These are phyloP conservation scores for Lactarius evosmus DNA, from an alignment of 768 basidiomycete genomes.

Conservation along the genomic window DNA sequence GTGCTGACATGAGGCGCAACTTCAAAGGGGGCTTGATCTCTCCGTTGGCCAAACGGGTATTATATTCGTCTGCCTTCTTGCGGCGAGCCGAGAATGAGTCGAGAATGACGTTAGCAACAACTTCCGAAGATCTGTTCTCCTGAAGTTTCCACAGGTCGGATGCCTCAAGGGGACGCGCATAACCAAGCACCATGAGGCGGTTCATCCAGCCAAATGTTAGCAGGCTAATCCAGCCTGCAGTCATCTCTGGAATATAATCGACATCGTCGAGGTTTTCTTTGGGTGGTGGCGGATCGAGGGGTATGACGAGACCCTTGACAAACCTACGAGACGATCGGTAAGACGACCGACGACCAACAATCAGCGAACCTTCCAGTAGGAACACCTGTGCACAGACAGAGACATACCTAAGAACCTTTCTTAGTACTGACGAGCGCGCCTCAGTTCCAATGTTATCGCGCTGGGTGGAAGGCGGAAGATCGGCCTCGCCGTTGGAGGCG, in stretches of 20 bases:
- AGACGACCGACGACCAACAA: not conserved
- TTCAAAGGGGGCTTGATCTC: conserved; percentile 53
- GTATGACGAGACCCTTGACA: conserved; percentile 23
- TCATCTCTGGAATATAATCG: conserved; percentile 58
- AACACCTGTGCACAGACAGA: not conserved
- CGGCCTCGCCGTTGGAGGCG: conserved; percentile 8
- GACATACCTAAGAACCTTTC: conserved; percentile 10
- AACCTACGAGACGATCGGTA: conserved; percentile 6
- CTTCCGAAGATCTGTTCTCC: conserved; percentile 53
- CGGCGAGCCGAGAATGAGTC: conserved; percentile 59
- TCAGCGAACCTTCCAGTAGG: not conserved
- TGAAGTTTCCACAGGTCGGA: conserved; percentile 79
- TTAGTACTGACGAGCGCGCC: not conserved
- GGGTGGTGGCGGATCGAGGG: conserved; percentile 39
- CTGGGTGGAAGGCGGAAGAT: not conserved
- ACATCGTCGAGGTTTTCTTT: conserved; percentile 58
- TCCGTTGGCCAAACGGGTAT: conserved; percentile 61
- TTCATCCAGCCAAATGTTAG: conserved; percentile 77
- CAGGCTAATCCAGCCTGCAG: conserved; percentile 55
- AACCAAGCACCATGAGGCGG: conserved; percentile 67
- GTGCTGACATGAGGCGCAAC: conserved; percentile 55
- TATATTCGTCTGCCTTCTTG: conserved; percentile 63
- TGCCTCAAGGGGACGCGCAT: conserved; percentile 75
- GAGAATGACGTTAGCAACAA: conserved; percentile 61
- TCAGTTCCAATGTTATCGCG: not conserved